phyloP scores from a whole-genome alignment of 805 yeast species.

The Ogataea parapolymorpha region DNA sequence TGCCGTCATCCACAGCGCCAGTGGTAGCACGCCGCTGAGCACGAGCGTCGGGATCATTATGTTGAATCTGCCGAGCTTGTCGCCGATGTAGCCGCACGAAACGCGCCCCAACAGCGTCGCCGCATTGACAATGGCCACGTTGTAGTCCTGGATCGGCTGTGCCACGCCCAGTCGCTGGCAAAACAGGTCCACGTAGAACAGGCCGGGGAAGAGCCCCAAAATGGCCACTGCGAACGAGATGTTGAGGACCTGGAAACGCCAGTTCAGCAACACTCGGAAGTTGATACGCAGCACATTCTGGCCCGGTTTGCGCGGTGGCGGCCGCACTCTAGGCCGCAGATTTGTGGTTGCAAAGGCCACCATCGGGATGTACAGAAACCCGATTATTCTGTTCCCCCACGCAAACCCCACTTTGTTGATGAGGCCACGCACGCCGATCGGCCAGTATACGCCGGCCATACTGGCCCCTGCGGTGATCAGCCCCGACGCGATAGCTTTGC shows the following conservation, averaged over 20 bases:
- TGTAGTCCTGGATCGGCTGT: constrained; percentile 48
- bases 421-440: constrained; percentile 44
- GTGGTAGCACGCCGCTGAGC: constrained; percentile 33
- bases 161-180: constrained; percentile 52
- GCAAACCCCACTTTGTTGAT: constrained; percentile 36
- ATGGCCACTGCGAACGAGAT: constrained; percentile 35
- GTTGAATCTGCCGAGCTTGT: constrained; percentile 40
- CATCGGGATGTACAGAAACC: constrained; percentile 37
- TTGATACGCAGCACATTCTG: constrained; percentile 33
- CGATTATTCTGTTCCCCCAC: constrained; percentile 53
- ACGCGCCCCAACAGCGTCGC: constrained; percentile 54
- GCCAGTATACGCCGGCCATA: constrained; percentile 48
- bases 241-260: constrained; percentile 37
- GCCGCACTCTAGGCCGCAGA: constrained; percentile 29
- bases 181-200: constrained; percentile 53
- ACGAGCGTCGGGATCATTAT: constrained; percentile 32
- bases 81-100: constrained; percentile 44
- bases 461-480: constrained; percentile 48
- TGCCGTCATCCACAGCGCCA: constrained; percentile 50
- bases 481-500: constrained; percentile 50
- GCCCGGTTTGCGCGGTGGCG: constrained; percentile 36
- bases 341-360: constrained; percentile 16
- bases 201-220: constrained; percentile 39
- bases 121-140: constrained; percentile 35
- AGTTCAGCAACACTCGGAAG: constrained; percentile 39